Conservation (phyloP, 805 yeast species). For the Starmerella tilneyi region DNA sequence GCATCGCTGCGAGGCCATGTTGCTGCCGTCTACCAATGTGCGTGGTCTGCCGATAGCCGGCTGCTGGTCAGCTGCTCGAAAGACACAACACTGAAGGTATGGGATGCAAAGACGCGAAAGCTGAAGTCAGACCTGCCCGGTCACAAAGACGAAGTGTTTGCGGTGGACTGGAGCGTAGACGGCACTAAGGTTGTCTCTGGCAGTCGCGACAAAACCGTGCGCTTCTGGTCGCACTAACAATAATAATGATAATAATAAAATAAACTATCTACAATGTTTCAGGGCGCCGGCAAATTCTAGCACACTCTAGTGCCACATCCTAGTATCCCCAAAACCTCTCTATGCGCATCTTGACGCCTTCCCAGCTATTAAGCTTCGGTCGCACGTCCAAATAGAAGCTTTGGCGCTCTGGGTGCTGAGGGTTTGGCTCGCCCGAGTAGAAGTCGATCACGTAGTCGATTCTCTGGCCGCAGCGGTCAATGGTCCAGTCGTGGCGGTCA, state of each 20-base stretch:
- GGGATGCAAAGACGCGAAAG: conserved; percentile 86
- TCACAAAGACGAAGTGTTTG: conserved; percentile 88
- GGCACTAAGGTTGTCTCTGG: conserved; percentile 94
- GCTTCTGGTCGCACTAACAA: conserved; percentile 64
- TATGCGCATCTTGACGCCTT: conserved; percentile 67
- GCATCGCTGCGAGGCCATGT: conserved; percentile 94
- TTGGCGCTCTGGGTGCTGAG: conserved; percentile 39
- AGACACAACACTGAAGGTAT: conserved; percentile 89
- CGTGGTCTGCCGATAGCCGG: conserved; percentile 95
- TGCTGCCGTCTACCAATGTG: conserved; percentile 93
- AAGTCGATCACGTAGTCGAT: conserved; percentile 91
- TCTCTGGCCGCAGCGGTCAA: conserved; percentile 71
- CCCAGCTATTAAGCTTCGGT: conserved; percentile 74
- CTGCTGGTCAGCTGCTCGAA: conserved; percentile 86
- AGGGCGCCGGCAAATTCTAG: too few relatives aligned
- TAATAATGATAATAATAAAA: background rate
- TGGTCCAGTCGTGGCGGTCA: conserved; percentile 92
- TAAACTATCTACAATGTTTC: background rate
- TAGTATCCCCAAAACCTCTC: conserved; percentile 28
- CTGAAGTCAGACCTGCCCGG: conserved; percentile 87
- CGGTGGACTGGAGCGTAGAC: conserved; percentile 97
- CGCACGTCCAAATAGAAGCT: conserved; percentile 78
- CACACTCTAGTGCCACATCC: too few relatives aligned
- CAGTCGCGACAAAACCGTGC: conserved; percentile 88
- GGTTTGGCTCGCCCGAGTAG: conserved; percentile 51